These are phyloP conservation scores for Melaleuca alternifolia DNA, from an alignment of 345 rosid species.

Conservation along the genomic window DNA sequence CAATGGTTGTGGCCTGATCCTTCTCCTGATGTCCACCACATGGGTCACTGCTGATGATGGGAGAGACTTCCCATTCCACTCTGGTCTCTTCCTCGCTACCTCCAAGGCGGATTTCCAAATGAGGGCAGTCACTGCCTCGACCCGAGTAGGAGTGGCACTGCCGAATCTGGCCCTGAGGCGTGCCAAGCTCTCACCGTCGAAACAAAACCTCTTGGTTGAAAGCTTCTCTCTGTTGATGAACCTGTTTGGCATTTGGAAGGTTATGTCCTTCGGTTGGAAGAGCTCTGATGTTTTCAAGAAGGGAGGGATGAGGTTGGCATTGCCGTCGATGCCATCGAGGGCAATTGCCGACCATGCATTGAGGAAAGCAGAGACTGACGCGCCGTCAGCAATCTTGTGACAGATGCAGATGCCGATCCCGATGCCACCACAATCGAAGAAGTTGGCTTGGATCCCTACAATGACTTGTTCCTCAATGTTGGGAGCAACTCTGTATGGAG, in stretches of 20 bases:
- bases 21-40: constrained; percentile 1
- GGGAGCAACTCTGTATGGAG: background rate
- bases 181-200: background rate
- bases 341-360: background rate
- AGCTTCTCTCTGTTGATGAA: background rate
- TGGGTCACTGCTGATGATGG: constrained; percentile 2
- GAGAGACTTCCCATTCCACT: background rate
- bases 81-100: background rate
- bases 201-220: background rate
- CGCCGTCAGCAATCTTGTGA: constrained; percentile 4
- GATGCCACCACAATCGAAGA: background rate
- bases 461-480: background rate
- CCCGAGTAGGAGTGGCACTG: background rate
- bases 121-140: background rate
- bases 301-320: background rate
- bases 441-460: background rate
- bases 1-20: constrained; percentile 8
- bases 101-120: background rate
- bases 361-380: background rate
- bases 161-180: background rate
- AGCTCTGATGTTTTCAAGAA: background rate
- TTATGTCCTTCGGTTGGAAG: background rate
- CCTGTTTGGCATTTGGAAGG: background rate
- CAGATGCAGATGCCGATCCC: constrained; percentile 1
- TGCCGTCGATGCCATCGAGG: background rate